Percentiles rank a stretch among this genome's conserved stretches.
These are phyloP conservation scores for Aethionema arabicum DNA, from an alignment of 345 rosid genomes.

Conservation along the genomic window DNA sequence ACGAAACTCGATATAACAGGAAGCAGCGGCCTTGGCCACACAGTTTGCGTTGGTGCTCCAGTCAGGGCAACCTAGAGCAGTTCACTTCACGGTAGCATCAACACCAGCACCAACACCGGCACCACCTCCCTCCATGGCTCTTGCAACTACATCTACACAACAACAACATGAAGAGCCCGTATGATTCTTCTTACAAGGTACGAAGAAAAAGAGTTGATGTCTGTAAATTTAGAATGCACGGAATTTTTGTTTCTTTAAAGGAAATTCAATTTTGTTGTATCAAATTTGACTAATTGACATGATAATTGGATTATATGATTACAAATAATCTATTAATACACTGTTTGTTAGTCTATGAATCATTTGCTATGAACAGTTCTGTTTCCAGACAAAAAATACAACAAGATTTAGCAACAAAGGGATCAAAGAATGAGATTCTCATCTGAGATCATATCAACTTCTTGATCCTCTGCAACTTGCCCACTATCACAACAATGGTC, in stretches of 20 bases:
- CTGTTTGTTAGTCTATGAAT: no score
- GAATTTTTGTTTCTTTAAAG: no score
- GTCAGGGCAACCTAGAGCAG: slow-evolving; percentile 70
- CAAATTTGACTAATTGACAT: no score
- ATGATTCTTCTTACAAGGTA: slow-evolving; percentile 17
- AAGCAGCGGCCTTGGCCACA: slow-evolving; percentile 84
- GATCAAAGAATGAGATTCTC: no score
- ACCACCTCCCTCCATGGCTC: slow-evolving; percentile 11
- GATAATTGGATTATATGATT: no score
- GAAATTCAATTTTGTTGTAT: no score
- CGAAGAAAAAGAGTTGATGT: slow-evolving; percentile 8
- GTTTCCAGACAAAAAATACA: no score
- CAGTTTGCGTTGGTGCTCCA: slow-evolving; percentile 92
- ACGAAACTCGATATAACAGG: slow-evolving; percentile 48
- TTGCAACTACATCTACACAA: slow-evolving; percentile 26
- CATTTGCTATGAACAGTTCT: no score
- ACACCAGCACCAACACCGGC: slow-evolving; percentile 49
- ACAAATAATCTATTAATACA: no score
- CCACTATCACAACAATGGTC: slow-evolving; percentile 39
- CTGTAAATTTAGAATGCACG: slow-evolving; percentile 29
- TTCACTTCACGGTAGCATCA: slow-evolving; percentile 72
- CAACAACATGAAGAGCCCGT: slow-evolving; percentile 26
- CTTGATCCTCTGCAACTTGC: slow-evolving; percentile 20
- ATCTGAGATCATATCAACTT: slow-evolving; percentile 10
- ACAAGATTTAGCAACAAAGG: no score